Conservation (phyloP, 257 asterid genomes). For the Coffea eugenioides region DNA sequence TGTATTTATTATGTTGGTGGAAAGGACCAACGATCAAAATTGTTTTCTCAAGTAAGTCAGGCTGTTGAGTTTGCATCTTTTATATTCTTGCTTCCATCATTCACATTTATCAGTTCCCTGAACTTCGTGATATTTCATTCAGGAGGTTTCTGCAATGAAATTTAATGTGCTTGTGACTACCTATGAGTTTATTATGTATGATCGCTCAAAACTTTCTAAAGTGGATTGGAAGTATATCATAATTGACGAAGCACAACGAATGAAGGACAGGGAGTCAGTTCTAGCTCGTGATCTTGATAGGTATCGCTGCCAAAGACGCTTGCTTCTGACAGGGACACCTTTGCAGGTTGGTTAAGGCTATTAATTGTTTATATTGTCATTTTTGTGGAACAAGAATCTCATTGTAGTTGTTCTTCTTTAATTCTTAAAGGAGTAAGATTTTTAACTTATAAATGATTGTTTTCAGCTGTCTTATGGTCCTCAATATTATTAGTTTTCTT, state of each 20-base stretch:
- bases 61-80: conserved; percentile 14
- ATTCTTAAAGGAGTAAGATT: not conserved
- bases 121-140: conserved; percentile 26
- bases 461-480: not conserved
- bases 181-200: conserved; percentile 95
- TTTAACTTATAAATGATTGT: not conserved
- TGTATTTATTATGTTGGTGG: conserved; percentile 95
- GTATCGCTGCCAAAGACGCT: conserved; percentile 99
- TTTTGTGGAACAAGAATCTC: not conserved
- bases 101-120: not conserved
- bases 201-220: conserved; percentile 95
- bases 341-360: conserved; percentile 63
- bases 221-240: conserved; percentile 97
- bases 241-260: conserved; percentile 98
- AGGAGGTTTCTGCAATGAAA: conserved; percentile 95
- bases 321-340: conserved; percentile 99
- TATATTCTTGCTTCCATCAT: not conserved
- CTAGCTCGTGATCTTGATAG: conserved; percentile 99
- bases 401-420: not conserved
- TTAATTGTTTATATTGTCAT: not conserved
- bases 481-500: not conserved
- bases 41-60: conserved; percentile 85
- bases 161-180: conserved; percentile 98
- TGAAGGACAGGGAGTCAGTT: conserved; percentile 99
- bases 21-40: conserved; percentile 76